phyloP scores from a whole-genome alignment of 2,329 filamentous ascomycete genomes.

The Ascochyta fabae region DNA sequence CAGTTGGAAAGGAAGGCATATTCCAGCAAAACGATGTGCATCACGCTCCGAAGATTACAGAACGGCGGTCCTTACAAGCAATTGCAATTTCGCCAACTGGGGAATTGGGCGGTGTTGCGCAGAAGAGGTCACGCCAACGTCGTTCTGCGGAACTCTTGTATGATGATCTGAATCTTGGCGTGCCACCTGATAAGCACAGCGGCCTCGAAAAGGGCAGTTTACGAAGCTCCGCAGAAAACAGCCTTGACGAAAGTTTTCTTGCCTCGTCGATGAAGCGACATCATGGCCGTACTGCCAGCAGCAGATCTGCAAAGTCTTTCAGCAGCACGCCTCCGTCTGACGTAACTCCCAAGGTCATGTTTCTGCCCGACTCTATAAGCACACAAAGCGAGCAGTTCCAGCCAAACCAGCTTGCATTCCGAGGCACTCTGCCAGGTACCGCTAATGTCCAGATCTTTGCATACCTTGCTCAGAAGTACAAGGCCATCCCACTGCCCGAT shows the following conservation, averaged over 20 bases:
- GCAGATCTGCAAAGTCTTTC: conserved; percentile 59
- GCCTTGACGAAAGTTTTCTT: conserved; percentile 63
- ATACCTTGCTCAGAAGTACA: conserved; percentile 55
- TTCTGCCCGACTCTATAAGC: conserved; percentile 59
- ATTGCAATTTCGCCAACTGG: conserved; percentile 65
- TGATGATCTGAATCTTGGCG: conserved; percentile 48
- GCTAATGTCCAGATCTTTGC: conserved; percentile 47
- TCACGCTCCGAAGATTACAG: conserved; percentile 64
- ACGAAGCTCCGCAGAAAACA: conserved; percentile 63
- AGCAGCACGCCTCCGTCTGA: conserved; percentile 61
- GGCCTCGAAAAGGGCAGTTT: conserved; percentile 56
- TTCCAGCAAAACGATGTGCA: conserved; percentile 69
- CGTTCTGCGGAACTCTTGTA: conserved; percentile 52
- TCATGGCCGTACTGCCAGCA: conserved; percentile 55
- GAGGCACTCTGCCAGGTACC: conserved; percentile 56
- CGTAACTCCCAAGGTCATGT: conserved; percentile 55
- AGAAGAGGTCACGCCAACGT: conserved; percentile 56
- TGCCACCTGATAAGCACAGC: conserved; percentile 52
- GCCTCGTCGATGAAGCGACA: conserved; percentile 56
- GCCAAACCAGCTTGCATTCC: conserved; percentile 57
- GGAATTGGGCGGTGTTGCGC: conserved; percentile 61
- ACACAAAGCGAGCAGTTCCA: conserved; percentile 49
- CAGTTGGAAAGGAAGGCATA: conserved; percentile 65
- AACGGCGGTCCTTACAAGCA: conserved; percentile 63
- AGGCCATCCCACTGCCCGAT: conserved; percentile 47